Evolutionary conservation across 257 asterid genomes (phyloP).

Genomic region (Primulina huaijiensis): DNA sequence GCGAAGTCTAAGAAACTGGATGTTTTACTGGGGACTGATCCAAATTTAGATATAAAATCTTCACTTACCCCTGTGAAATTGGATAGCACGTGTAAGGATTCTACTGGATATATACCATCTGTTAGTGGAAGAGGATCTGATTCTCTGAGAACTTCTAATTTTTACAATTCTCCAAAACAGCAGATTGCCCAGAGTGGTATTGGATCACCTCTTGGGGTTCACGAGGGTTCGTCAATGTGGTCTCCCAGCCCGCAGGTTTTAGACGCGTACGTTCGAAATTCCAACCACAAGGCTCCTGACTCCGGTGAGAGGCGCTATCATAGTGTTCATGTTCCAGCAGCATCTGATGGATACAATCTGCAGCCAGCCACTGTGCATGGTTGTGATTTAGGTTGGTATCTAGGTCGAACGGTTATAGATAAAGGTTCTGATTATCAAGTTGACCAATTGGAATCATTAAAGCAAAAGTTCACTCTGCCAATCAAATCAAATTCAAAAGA

Average conservation of each 20-base stretch:
- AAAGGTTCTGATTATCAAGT: slow-evolving; percentile 33
- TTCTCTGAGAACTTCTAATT: slow-evolving; percentile 41
- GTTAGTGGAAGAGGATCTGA: slow-evolving; percentile 56
- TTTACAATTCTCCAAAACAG: slow-evolving; percentile 49
- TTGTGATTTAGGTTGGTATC: slow-evolving; percentile 54
- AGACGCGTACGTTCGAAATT: slow-evolving; percentile 45
- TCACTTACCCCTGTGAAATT: slow-evolving; percentile 48
- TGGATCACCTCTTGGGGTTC: slow-evolving; percentile 55
- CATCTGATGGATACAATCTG: slow-evolving; percentile 60
- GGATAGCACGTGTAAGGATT: slow-evolving; percentile 49
- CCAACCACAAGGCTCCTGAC: slow-evolving; percentile 44
- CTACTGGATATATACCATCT: slow-evolving; percentile 49
- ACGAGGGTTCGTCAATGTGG: slow-evolving; percentile 43
- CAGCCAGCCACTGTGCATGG: slow-evolving; percentile 94
- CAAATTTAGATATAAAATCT: slow-evolving; percentile 48
- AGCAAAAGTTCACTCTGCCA: slow-evolving; percentile 40
- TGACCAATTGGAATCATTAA: slow-evolving; percentile 34
- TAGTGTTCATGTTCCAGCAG: slow-evolving; percentile 71
- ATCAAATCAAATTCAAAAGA: slow-evolving; percentile 40
- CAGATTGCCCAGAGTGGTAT: slow-evolving; percentile 43
- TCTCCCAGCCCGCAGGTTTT: slow-evolving; percentile 39
- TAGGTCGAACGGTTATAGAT: slow-evolving; percentile 34
- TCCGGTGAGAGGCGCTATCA: slow-evolving; percentile 76
- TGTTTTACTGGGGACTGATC: slow-evolving; percentile 58
- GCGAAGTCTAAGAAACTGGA: slow-evolving; percentile 75